Percentiles rank a stretch among this genome's conserved stretches.
These are phyloP conservation scores for Fusarium hainanense DNA, from an alignment of 2,329 filamentous ascomycete genomes.

Conservation along the genomic window DNA sequence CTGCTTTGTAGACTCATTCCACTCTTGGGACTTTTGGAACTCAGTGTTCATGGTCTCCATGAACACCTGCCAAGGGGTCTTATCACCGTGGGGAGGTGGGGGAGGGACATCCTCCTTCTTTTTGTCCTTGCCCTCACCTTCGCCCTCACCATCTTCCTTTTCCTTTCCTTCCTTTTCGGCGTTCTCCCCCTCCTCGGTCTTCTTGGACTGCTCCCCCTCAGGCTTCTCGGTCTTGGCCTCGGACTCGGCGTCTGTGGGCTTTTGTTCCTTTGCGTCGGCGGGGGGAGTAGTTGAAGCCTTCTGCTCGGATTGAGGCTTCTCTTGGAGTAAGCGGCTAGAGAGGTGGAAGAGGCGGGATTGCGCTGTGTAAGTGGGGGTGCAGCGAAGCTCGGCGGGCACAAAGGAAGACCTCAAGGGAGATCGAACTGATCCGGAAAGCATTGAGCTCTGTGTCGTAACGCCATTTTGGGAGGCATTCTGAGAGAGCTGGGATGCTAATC, in stretches of 20 bases:
- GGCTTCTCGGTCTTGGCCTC: constrained; percentile 52
- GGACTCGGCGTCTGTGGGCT: constrained; percentile 51
- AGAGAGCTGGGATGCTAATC: constrained; percentile 57
- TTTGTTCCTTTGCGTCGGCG: constrained; percentile 56
- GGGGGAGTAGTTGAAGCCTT: constrained; percentile 44
- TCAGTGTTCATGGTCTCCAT: constrained; percentile 94
- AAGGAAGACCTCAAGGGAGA: constrained; percentile 60
- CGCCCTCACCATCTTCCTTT: constrained; percentile 57
- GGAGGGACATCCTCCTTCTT: constrained; percentile 79
- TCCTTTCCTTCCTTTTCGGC: constrained; percentile 59
- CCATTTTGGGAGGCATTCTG: constrained; percentile 45
- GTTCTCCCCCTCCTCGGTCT: constrained; percentile 53
- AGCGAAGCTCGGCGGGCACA: constrained; percentile 50
- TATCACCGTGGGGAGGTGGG: constrained; percentile 96
- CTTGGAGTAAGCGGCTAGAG: constrained; percentile 46
- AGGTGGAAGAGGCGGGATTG: constrained; percentile 51
- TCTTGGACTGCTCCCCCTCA: constrained; percentile 58
- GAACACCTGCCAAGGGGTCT: constrained; percentile 99
- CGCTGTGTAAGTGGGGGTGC: constrained; percentile 48
- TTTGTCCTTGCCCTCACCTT: constrained; percentile 64
- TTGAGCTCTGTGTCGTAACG: constrained; percentile 44
- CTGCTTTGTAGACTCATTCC: constrained; percentile 98
- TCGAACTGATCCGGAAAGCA: constrained; percentile 46
- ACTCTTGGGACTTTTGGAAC: constrained; percentile 97
- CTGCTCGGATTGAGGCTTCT: constrained; percentile 50